These are phyloP conservation scores for Malassezia caprae DNA, from an alignment of 1,284 basidiomycete species.

Conservation along the genomic window DNA sequence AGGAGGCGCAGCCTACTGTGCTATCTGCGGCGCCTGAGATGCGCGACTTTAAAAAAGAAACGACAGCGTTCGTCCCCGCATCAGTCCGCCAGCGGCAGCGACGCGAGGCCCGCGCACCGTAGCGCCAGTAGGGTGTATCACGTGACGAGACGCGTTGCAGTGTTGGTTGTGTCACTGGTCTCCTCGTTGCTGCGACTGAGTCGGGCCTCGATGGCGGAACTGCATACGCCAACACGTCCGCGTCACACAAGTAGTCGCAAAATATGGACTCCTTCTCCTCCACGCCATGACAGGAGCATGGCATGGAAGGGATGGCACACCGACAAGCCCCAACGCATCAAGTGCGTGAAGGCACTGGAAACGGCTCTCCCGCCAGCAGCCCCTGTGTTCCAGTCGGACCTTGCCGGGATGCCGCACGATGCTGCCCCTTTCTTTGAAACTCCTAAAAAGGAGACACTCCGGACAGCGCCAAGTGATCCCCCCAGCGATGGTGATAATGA, in stretches of 20 bases:
- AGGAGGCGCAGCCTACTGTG: constrained; percentile 7
- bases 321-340: neutral
- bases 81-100: constrained; percentile 2
- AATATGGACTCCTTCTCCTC: neutral
- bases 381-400: neutral
- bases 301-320: neutral
- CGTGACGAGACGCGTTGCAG: constrained; percentile 1
- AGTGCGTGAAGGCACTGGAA: neutral
- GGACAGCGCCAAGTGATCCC: neutral
- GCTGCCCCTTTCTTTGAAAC: neutral
- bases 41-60: constrained; percentile 41
- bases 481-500: neutral
- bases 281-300: neutral
- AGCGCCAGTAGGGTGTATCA: neutral
- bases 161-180: neutral
- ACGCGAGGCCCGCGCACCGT: neutral
- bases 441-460: neutral
- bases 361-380: neutral
- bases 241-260: neutral
- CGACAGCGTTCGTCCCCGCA: constrained; percentile 39
- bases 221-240: neutral
- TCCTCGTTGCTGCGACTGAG: neutral
- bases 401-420: neutral
- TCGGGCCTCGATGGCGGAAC: neutral
- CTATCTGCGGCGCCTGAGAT: constrained; percentile 40